phyloP scores from a whole-genome alignment of 495 filamentous ascomycete species.

The Xylaria palmicola region DNA sequence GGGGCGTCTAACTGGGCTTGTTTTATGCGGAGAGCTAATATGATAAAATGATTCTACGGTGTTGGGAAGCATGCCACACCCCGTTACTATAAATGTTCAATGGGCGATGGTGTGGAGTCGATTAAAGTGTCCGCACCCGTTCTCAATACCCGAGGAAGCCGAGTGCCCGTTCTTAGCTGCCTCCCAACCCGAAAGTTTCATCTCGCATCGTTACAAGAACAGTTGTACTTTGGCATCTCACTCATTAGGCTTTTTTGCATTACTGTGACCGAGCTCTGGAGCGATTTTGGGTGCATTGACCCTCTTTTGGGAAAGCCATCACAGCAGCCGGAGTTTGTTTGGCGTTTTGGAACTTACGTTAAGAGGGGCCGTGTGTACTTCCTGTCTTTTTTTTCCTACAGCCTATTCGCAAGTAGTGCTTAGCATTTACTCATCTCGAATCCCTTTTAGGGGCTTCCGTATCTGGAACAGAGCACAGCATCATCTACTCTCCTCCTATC shows the following conservation, averaged over 20 bases:
- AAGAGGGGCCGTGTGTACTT: conserved; percentile 11
- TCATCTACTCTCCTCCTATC: no score
- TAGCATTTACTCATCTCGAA: neutral
- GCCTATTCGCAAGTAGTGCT: neutral
- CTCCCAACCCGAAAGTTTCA: conserved; percentile 4
- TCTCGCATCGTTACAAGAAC: conserved; percentile 18
- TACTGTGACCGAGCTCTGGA: conserved; percentile 20
- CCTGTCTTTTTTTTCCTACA: neutral
- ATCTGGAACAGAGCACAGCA: no score
- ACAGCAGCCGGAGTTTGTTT: conserved; percentile 31
- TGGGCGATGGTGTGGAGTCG: neutral
- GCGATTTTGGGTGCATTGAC: neutral
- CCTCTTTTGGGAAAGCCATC: conserved; percentile 17
- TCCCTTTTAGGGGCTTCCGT: neutral
- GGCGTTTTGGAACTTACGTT: conserved; percentile 30
- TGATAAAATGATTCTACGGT: conserved; percentile 20
- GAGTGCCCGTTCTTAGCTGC: conserved; percentile 5
- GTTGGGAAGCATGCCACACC: neutral
- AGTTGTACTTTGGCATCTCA: conserved; percentile 12
- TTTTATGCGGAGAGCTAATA: conserved; percentile 49
- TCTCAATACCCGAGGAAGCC: conserved; percentile 15
- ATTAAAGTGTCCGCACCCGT: conserved; percentile 15
- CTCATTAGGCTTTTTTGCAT: conserved; percentile 23
- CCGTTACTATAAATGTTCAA: neutral
- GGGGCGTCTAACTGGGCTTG: conserved; percentile 32